Evolutionary conservation across 1,139 yeast species (phyloP).

Genomic region (Pneumocystis jirovecii): DNA sequence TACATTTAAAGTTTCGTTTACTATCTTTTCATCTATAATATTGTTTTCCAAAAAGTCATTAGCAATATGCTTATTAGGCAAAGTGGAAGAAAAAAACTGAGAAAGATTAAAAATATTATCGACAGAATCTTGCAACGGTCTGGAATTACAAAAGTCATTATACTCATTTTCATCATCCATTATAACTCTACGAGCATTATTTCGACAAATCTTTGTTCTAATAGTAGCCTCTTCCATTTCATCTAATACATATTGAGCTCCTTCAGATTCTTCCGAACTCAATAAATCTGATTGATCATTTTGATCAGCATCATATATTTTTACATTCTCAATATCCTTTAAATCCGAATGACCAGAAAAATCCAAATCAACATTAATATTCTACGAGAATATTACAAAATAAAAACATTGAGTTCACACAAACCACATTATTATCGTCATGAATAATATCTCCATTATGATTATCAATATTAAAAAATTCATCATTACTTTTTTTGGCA

Average conservation of each 20-base stretch:
- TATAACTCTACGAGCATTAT: neutral
- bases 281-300: neutral
- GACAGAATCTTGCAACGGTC: neutral
- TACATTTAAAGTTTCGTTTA: neutral
- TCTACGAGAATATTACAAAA: neutral
- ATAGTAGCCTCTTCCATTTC: neutral
- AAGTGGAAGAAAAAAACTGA: neutral
- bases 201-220: neutral
- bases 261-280: neutral
- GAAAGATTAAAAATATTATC: neutral
- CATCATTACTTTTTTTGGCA: slow-evolving; percentile 11
- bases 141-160: neutral
- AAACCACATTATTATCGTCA: neutral
- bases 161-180: neutral
- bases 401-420: neutral
- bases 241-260: neutral
- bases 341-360: neutral
- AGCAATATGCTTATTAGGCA: neutral
- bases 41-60: neutral
- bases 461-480: neutral
- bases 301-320: neutral
- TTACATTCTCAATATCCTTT: neutral
- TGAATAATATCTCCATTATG: neutral
- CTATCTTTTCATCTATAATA: neutral
- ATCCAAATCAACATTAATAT: neutral